Evolutionary conservation across 495 filamentous ascomycete genomes (phyloP).

Genomic region (Hypoxylon fragiforme): DNA sequence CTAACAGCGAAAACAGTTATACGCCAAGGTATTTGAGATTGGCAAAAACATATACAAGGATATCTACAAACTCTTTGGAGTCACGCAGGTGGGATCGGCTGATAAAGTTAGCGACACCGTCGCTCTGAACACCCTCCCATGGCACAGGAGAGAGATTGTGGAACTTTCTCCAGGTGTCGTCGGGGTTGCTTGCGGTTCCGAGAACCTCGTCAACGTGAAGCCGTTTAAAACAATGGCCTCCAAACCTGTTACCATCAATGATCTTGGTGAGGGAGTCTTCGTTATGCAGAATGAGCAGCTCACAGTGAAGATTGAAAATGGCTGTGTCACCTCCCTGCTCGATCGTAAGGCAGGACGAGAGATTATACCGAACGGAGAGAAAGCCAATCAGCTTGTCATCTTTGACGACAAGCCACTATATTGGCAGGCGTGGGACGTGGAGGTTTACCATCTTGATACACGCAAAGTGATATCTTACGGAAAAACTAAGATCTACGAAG

Average conservation of each 20-base stretch:
- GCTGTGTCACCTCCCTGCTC: constrained; percentile 79
- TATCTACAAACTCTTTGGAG: constrained; percentile 67
- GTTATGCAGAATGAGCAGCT: constrained; percentile 76
- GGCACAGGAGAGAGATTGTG: constrained; percentile 74
- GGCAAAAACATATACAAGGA: constrained; percentile 72
- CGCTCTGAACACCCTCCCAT: constrained; percentile 81
- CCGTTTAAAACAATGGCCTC: constrained; percentile 48
- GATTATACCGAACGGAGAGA: constrained; percentile 73
- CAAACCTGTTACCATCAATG: constrained; percentile 61
- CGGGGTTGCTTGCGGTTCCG: constrained; percentile 54
- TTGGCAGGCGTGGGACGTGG: constrained; percentile 99
- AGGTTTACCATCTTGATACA: constrained; percentile 91
- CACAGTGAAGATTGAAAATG: constrained; percentile 68
- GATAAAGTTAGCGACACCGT: constrained; percentile 44
- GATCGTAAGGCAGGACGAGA: constrained; percentile 73
- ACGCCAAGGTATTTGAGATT: constrained; percentile 77
- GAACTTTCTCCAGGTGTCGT: constrained; percentile 54
- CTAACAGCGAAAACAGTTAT: constrained; percentile 57
- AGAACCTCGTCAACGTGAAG: constrained; percentile 53
- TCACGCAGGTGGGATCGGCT: constrained; percentile 45
- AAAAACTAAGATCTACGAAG: constrained; percentile 70
- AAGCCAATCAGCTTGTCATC: constrained; percentile 89
- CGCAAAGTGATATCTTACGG: constrained; percentile 70
- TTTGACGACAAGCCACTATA: constrained; percentile 98
- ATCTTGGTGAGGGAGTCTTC: constrained; percentile 71